Evolutionary conservation across 306 rosid genomes (phyloP).

Genomic region (Sphenostylis stenocarpa): DNA sequence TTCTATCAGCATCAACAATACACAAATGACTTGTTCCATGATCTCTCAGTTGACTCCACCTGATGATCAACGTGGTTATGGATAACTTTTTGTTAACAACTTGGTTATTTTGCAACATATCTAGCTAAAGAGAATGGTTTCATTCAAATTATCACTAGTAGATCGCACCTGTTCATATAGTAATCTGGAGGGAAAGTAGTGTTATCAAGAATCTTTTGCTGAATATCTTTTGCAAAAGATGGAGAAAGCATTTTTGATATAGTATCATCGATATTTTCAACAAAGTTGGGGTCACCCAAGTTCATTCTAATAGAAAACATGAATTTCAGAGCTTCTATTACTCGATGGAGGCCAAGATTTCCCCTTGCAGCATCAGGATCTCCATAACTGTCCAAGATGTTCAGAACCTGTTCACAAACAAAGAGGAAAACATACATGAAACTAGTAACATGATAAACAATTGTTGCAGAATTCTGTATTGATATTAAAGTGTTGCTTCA

Average conservation of each 20-base stretch:
- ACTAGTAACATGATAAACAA: background rate
- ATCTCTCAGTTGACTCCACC: conserved; percentile 96
- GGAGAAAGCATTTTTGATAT: conserved; percentile 70
- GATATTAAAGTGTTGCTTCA: background rate
- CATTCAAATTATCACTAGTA: conserved; percentile 20
- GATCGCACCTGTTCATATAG: conserved; percentile 63
- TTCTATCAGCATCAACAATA: conserved; percentile 83
- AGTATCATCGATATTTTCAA: conserved; percentile 44
- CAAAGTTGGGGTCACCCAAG: conserved; percentile 87
- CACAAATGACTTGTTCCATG: conserved; percentile 95
- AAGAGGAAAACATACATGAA: background rate
- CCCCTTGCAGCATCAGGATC: conserved; percentile 64
- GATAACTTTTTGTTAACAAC: background rate
- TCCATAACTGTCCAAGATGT: conserved; percentile 72
- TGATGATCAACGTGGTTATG: conserved; percentile 48
- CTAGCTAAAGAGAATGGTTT: conserved; percentile 21
- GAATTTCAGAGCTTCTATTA: conserved; percentile 86
- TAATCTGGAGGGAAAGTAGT: conserved; percentile 86
- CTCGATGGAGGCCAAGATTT: conserved; percentile 74
- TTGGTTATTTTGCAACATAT: background rate
- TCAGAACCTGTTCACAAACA: conserved; percentile 55
- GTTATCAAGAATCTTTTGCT: conserved; percentile 67
- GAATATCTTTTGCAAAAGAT: conserved; percentile 64
- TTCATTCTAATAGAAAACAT: conserved; percentile 80
- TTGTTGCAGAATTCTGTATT: background rate